Evolutionary conservation across 441 rosid species (phyloP), one percentile per base, ranked within the genome.

Genomic region (Erodium trifolium): DNA sequence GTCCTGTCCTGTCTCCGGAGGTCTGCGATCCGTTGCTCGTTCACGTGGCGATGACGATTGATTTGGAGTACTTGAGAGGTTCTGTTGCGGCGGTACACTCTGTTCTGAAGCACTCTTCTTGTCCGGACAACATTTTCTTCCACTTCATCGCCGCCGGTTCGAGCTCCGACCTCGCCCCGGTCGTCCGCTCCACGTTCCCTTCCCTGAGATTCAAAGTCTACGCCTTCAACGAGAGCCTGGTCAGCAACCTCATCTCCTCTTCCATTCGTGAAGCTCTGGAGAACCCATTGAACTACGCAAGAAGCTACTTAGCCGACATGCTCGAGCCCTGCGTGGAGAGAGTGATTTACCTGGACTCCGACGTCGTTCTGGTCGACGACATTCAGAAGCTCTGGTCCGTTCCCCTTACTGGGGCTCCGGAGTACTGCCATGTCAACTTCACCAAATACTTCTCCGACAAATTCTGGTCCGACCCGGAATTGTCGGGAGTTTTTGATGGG

Each of bases 71-170:
- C 65, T 74, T 91, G 16, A 95, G 99, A n/a, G 99, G 99, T 23
- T 86, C 97, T 0, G 81, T 91, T 68, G 95, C 99, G 16, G 97
- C 99, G 23, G 97, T 93, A 10, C 97, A 93, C 62, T 93, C 99
- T 0, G 88, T 89, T 18, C 84, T 91, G 13, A 87, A 88, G 68
- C 99, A 91, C 87, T 88, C 95, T 37, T 88, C 95, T 0, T 93
- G 99, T 73, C 99, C 99, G 0, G 96, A 86, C 57, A 83, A 87
- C 79, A 72, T 93, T 2, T 89, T 89, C 85, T 87, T 93, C 70
- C 97, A 93, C 49, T 93, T 93, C 78, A 67, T 91, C 14, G 77
- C 96, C 0, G 93, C 95, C 6, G 95, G 88, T 86, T 93, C 88
- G 68, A 96, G 91, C 83, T 78, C 83, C 59, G 82, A 80, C 1